Base-by-base conservation (phyloP, 2,329 filamentous ascomycete species). In the Monilinia polystroma region DNA sequence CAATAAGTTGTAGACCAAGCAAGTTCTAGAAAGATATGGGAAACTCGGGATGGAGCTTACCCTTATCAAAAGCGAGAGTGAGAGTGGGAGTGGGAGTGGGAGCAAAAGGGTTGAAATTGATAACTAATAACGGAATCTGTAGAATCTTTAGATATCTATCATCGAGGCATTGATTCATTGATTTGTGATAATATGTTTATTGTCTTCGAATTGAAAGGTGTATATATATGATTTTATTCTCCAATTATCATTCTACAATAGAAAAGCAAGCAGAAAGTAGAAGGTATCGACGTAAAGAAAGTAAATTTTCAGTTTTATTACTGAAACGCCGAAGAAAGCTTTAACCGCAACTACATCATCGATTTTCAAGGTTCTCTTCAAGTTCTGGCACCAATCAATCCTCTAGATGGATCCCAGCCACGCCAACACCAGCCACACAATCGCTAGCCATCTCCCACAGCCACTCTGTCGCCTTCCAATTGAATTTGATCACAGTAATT, bases 251-350 rank as follows among this genome's bases (percentile, higher is more conserved):
- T 35, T 35, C 32, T 45, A 20, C 16, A 35, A 7, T 20, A 45
- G 38, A 64, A 45, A 20, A 18, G 23, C 6, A 35, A 8, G 32
- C 32, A 35, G 32, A 35, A 35, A 5, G 32, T 32, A 35, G 32
- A 35, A 35, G 32, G 32, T 35, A 35, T 35, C 32, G 7, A 35
- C 32, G 32, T 35, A 23, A 56, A 12, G 3, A 38, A 63, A 64
- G 62, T 35, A 64, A 64, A 55, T 47, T 64, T 64, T 64, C 55
- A 41, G 55, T 23, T 57, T 43, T 57, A 26, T 55, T 10, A 47
- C 55, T 29, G 16, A 18, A 45, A 54, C 47, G 51, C 45, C 58
- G 45, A 35, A 43, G 58, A 32, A 62, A 59, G 58, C 58, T 51
- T n/a, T 62, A 64, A 38, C 41, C 41, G 20, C 20, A 43, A 35